Evolutionary conservation across 768 basidiomycete genomes (phyloP).

Genomic region (Brasilioporus rufonigricans): DNA sequence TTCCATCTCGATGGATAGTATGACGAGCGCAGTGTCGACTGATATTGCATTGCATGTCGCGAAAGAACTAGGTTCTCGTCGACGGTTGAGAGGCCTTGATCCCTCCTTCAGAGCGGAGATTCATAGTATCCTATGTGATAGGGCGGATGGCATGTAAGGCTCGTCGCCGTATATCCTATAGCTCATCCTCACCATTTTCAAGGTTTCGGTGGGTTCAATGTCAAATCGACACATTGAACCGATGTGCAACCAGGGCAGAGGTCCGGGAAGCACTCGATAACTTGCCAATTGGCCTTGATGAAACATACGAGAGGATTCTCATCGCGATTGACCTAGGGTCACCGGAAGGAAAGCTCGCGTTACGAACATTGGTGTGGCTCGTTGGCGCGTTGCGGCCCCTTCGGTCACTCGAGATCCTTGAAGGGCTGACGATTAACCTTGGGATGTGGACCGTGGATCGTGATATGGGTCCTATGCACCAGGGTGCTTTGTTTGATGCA

Average conservation of each 20-base stretch:
- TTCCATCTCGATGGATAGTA: constrained; percentile 12
- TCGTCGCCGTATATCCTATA: background rate
- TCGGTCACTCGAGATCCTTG: too few relatives aligned
- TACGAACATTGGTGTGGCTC: too few relatives aligned
- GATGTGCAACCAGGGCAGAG: constrained; percentile 6
- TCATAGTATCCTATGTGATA: too few relatives aligned
- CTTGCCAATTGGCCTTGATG: too few relatives aligned
- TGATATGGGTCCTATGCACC: constrained; percentile 6
- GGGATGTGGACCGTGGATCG: constrained; percentile 6
- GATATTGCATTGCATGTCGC: too few relatives aligned
- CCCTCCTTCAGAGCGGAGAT: constrained; percentile 9
- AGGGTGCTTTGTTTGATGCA: constrained; percentile 8
- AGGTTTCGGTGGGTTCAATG: too few relatives aligned
- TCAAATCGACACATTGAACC: too few relatives aligned
- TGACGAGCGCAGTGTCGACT: background rate
- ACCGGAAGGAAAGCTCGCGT: background rate
- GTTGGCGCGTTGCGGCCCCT: too few relatives aligned
- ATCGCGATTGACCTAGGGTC: constrained; percentile 4
- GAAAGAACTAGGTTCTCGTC: too few relatives aligned
- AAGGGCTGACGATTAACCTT: too few relatives aligned
- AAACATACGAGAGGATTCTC: constrained; percentile 22
- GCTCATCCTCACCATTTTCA: background rate
- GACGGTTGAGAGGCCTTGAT: constrained; percentile 4
- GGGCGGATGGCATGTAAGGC: constrained; percentile 21
- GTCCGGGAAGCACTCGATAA: constrained; percentile 14